Evolutionary conservation across 2,329 filamentous ascomycete genomes (phyloP).

Genomic region (Didymella sp.): DNA sequence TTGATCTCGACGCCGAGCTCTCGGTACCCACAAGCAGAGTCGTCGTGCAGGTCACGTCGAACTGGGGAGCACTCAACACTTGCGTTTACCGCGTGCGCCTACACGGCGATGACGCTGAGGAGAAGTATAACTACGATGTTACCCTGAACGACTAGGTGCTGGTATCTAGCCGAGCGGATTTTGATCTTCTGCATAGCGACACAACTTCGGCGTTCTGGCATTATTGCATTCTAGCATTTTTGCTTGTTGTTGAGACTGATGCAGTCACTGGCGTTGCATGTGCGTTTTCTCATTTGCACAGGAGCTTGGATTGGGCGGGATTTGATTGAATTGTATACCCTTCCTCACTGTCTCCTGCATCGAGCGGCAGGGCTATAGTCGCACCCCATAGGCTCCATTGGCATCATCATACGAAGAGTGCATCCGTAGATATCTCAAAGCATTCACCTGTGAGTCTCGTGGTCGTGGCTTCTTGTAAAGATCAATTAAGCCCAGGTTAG

Average conservation of each 20-base stretch:
- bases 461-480: no score
- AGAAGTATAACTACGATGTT: conserved; percentile 30
- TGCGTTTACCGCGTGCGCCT: conserved; percentile 57
- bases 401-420: background rate
- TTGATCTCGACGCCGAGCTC: conserved; percentile 44
- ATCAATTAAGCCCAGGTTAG: conserved; percentile 15
- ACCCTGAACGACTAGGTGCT: conserved; percentile 27
- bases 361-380: background rate
- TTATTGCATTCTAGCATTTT: background rate
- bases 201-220: background rate
- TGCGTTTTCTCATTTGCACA: background rate
- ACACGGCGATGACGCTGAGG: conserved; percentile 45
- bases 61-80: conserved; percentile 55
- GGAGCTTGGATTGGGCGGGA: conserved; percentile 1
- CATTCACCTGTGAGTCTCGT: no score
- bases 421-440: background rate
- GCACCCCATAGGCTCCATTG: background rate
- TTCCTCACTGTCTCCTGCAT: conserved; percentile 5
- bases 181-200: background rate
- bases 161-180: background rate
- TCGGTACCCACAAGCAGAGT: conserved; percentile 42
- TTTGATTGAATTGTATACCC: conserved; percentile 16
- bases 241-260: background rate
- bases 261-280: conserved; percentile 3
- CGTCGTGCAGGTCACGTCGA: conserved; percentile 51